These are phyloP conservation scores for Rugonectria rugulosa DNA, from an alignment of 2,329 filamentous ascomycete genomes.

Conservation along the genomic window DNA sequence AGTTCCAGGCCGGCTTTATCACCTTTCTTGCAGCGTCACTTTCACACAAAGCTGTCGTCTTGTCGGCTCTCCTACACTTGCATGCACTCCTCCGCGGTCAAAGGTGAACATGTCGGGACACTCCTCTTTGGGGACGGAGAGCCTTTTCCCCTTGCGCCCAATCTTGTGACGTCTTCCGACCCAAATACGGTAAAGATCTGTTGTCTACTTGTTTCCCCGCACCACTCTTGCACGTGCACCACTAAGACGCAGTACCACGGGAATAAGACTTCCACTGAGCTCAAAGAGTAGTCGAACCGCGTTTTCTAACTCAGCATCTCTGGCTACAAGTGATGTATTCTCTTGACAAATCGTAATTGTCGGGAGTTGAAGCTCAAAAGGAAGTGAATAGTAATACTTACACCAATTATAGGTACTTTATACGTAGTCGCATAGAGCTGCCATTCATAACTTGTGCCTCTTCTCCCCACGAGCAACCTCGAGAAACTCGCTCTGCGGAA, in stretches of 20 bases:
- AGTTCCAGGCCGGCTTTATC: too few species aligned
- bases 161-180: background rate
- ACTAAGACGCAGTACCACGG: background rate
- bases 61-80: background rate
- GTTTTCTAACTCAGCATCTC: too few species aligned
- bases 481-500: conserved; percentile 88
- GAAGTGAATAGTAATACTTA: too few species aligned
- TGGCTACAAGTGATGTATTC: too few species aligned
- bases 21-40: background rate
- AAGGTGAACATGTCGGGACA: background rate
- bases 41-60: background rate
- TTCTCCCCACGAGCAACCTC: conserved; percentile 88
- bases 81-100: too few species aligned
- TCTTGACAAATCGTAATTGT: too few species aligned
- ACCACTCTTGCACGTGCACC: conserved; percentile 3
- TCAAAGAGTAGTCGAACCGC: too few species aligned
- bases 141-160: background rate
- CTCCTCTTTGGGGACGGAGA: background rate
- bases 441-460: conserved; percentile 90
- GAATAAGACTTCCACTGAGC: too few species aligned
- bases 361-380: too few species aligned
- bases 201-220: background rate
- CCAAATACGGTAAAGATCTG: conserved; percentile 2
- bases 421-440: too few species aligned
- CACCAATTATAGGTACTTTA: too few species aligned